phyloP scores from a whole-genome alignment of 148 eudicot genomes.

The Rheum nobile region DNA sequence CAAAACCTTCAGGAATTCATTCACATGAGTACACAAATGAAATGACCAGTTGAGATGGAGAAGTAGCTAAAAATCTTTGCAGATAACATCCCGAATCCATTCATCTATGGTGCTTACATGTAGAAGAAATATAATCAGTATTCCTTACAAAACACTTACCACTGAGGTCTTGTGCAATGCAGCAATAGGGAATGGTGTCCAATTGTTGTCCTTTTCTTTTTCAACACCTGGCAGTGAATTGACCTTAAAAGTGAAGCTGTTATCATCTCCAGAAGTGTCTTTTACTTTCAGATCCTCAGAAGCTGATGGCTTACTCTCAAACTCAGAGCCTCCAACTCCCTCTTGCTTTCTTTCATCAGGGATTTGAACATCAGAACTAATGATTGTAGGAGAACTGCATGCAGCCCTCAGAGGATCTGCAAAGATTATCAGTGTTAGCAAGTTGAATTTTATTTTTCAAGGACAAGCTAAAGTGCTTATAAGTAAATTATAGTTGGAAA shows the following conservation, averaged over 20 bases:
- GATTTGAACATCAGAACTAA: slow-evolving; percentile 29
- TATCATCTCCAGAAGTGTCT: slow-evolving; percentile 33
- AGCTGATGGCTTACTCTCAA: slow-evolving; percentile 7
- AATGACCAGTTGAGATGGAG: background rate
- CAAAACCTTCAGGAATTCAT: slow-evolving; percentile 7
- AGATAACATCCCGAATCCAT: no score
- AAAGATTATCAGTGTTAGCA: slow-evolving; percentile 12
- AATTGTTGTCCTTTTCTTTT: slow-evolving; percentile 22
- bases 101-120: background rate
- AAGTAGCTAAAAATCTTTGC: background rate
- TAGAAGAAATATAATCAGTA: background rate
- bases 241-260: slow-evolving; percentile 56
- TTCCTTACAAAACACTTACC: slow-evolving; percentile 13
- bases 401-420: slow-evolving; percentile 26
- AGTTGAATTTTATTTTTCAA: background rate
- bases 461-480: background rate
- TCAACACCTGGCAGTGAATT: slow-evolving; percentile 37
- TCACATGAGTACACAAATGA: background rate
- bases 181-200: slow-evolving; percentile 30
- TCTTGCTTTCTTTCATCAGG: slow-evolving; percentile 23
- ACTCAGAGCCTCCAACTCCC: slow-evolving; percentile 18
- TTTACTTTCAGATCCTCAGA: slow-evolving; percentile 19
- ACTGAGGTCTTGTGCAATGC: slow-evolving; percentile 21
- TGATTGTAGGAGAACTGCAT: slow-evolving; percentile 28
- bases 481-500: background rate